Percentiles rank a stretch among this genome's conserved stretches.
Evolutionary conservation across 345 rosid genomes (phyloP).

Genomic region (Hibiscus syriacus): DNA sequence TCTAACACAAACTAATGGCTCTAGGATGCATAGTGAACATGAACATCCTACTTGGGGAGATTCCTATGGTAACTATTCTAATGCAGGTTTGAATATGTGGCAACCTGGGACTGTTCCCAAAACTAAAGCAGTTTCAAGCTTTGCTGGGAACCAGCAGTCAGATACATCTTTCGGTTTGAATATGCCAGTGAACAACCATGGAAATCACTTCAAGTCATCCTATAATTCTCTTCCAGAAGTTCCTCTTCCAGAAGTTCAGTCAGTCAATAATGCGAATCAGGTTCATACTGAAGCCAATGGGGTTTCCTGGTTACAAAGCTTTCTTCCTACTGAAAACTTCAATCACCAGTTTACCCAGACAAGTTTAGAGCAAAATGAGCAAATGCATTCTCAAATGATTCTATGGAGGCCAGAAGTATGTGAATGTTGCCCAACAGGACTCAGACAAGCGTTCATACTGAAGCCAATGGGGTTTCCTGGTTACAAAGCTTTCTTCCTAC

Average conservation of each 20-base stretch:
- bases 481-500: slow-evolving; percentile 36
- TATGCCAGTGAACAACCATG: slow-evolving; percentile 31
- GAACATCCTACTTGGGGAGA: slow-evolving; percentile 42
- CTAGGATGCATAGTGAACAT: slow-evolving; percentile 25
- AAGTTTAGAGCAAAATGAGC: slow-evolving; percentile 42
- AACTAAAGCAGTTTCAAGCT: too few species aligned
- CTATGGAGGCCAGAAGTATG: slow-evolving; percentile 38
- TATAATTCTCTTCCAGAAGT: slow-evolving; percentile 26
- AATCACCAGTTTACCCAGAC: slow-evolving; percentile 42
- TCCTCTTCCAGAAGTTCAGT: slow-evolving; percentile 24
- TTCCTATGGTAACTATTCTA: slow-evolving; percentile 36
- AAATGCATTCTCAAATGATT: slow-evolving; percentile 39
- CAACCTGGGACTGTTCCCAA: slow-evolving; percentile 38
- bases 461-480: too few species aligned
- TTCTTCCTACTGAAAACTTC: slow-evolving; percentile 30
- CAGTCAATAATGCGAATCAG: slow-evolving; percentile 29
- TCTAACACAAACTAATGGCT: slow-evolving; percentile 27
- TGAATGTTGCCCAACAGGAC: slow-evolving; percentile 32
- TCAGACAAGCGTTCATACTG: slow-evolving; percentile 35
- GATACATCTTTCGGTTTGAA: slow-evolving; percentile 35
- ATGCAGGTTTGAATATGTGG: slow-evolving; percentile 35
- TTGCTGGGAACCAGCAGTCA: slow-evolving; percentile 40
- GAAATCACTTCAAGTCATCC: slow-evolving; percentile 24
- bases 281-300: slow-evolving; percentile 46
- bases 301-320: slow-evolving; percentile 38